A percentile compares a stretch with the other conserved stretches of the same genome.
phyloP scores from a whole-genome alignment of 2,329 filamentous ascomycete genomes.

The Juglanconis juglandina region DNA sequence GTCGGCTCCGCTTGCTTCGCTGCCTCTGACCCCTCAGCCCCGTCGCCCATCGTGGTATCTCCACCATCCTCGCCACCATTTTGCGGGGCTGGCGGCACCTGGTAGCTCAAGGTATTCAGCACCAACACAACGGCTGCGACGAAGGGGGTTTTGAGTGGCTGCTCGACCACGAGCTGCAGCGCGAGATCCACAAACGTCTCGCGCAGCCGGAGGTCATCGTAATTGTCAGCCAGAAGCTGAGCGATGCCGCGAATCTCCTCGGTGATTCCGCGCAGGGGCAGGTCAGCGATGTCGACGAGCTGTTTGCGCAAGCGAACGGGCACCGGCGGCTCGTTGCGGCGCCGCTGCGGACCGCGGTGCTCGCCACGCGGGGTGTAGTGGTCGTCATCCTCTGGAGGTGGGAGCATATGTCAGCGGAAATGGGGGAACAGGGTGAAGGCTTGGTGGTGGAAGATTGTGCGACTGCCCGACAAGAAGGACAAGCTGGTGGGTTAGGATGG shows the following conservation, averaged over 20 bases:
- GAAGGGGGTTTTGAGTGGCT: slow-evolving; percentile 97
- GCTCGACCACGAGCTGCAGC: slow-evolving; percentile 77
- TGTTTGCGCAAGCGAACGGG: slow-evolving; percentile 72
- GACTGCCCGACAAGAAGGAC: not conserved
- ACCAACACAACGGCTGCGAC: slow-evolving; percentile 79
- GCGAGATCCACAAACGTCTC: slow-evolving; percentile 69
- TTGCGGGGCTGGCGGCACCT: slow-evolving; percentile 38
- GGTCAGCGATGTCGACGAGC: slow-evolving; percentile 77
- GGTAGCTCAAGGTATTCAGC: slow-evolving; percentile 63
- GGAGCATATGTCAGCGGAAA: slow-evolving; percentile 1
- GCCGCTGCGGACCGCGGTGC: slow-evolving; percentile 63
- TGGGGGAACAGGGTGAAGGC: not conserved
- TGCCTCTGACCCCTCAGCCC: not conserved
- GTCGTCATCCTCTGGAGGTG: slow-evolving; percentile 60
- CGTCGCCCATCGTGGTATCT: slow-evolving; percentile 16
- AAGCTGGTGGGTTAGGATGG: not conserved
- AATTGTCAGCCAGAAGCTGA: slow-evolving; percentile 74
- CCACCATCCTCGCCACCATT: slow-evolving; percentile 9
- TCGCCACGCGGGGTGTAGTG: slow-evolving; percentile 48
- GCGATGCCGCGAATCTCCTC: slow-evolving; percentile 75
- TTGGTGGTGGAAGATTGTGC: not conserved
- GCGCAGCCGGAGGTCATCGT: slow-evolving; percentile 77
- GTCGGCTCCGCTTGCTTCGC: slow-evolving; percentile 10
- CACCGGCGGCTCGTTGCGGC: slow-evolving; percentile 67
- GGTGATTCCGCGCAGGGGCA: slow-evolving; percentile 71